Evolutionary conservation across 208 protist species (phyloP).

Genomic region (Vickermania spadyakhi): DNA sequence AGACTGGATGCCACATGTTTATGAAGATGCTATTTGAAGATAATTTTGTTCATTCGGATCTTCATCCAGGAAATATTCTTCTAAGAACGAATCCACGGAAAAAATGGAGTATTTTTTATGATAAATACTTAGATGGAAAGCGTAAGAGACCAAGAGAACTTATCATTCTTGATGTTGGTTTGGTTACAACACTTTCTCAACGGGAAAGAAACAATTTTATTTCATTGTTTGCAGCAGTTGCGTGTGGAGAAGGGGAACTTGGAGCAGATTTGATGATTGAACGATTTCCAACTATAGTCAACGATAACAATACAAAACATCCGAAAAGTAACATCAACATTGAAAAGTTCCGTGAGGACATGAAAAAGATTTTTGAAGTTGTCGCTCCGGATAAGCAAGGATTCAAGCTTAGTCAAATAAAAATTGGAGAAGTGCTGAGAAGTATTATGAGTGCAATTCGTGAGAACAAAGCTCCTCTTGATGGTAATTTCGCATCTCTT

Average conservation of each 20-base stretch:
- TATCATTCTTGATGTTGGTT: conserved; percentile 85
- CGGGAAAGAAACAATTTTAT: conserved; percentile 90
- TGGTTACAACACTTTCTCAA: conserved; percentile 79
- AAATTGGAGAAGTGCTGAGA: conserved; percentile 66
- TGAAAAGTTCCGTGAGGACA: conserved; percentile 49
- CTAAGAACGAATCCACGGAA: conserved; percentile 33
- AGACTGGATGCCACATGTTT: conserved; percentile 87
- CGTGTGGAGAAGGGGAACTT: conserved; percentile 73
- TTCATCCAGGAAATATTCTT: conserved; percentile 91
- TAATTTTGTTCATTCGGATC: conserved; percentile 92
- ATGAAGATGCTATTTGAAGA: conserved; percentile 93
- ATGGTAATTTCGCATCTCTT: conserved; percentile 88
- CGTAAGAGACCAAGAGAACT: conserved; percentile 45
- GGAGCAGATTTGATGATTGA: conserved; percentile 90
- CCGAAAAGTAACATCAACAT: conserved; percentile 18
- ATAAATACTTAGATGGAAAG: conserved; percentile 54
- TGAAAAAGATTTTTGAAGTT: conserved; percentile 73
- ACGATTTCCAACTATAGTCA: conserved; percentile 28
- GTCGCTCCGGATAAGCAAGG: conserved; percentile 59
- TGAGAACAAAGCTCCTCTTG: conserved; percentile 78
- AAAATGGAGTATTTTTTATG: conserved; percentile 5
- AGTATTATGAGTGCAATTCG: conserved; percentile 73
- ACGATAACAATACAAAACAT: conserved; percentile 8
- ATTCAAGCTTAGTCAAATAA: conserved; percentile 74
- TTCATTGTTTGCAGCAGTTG: conserved; percentile 86